These are phyloP conservation scores for Avena sativa DNA, from an alignment of 176 grass and related monocot genomes.

Conservation along the genomic window DNA sequence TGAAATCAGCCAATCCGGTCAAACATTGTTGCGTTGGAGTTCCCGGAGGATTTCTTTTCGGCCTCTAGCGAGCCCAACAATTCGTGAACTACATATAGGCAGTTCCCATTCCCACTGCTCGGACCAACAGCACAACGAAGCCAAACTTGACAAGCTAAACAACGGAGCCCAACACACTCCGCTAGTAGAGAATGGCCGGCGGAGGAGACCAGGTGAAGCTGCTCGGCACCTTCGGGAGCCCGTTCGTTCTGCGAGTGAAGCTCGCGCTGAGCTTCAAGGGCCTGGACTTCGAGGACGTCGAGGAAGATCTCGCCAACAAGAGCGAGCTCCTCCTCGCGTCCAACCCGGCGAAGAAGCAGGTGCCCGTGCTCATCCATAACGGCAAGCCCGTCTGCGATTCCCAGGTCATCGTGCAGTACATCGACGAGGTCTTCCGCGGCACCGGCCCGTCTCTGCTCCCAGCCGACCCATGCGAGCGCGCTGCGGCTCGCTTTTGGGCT, in stretches of 20 bases:
- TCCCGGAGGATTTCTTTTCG: not conserved
- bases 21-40: not conserved
- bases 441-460: slow-evolving; percentile 40
- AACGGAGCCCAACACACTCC: not conserved
- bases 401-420: slow-evolving; percentile 61
- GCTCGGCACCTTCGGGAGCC: slow-evolving; percentile 40
- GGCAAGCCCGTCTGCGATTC: slow-evolving; percentile 57
- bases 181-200: not conserved
- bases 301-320: slow-evolving; percentile 57
- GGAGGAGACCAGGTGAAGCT: slow-evolving; percentile 41
- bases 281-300: slow-evolving; percentile 50
- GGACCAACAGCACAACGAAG: not conserved
- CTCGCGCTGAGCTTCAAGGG: slow-evolving; percentile 64
- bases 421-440: slow-evolving; percentile 55
- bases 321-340: slow-evolving; percentile 49
- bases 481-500: slow-evolving; percentile 56
- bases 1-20: not conserved
- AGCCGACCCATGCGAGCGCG: slow-evolving; percentile 47
- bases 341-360: slow-evolving; percentile 64
- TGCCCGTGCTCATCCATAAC: slow-evolving; percentile 62
- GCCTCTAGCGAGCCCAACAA: not conserved
- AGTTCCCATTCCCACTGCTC: not conserved
- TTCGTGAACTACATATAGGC: not conserved
- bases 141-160: not conserved
- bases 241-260: slow-evolving; percentile 41